Evolutionary conservation across 257 asterid species (phyloP), one percentile per base, ranked within the genome.

Genomic region (Handroanthus guayacan): DNA sequence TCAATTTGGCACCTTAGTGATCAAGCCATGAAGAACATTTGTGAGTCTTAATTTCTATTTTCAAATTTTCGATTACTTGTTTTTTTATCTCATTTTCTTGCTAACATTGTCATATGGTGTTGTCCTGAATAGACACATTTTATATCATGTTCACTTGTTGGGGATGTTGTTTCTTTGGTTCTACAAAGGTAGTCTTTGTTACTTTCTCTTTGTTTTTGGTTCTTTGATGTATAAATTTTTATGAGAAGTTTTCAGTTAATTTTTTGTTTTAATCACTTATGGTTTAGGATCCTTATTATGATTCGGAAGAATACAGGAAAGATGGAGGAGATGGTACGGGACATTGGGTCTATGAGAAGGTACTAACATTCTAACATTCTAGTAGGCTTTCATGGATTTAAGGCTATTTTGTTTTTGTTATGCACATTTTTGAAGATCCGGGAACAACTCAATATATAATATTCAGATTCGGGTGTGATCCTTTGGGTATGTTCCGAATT

Each of bases 251-350:
- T 38, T 5, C 5, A 34, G 43, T 47, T 10, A 14, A 37, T 3
- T 52, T 67, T 14, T 25, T 25, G 31, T 16, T 5, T 36, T 18
- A 41, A 41, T 41, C 6, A 37, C 43, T 39, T 69, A 25, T 61
- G 66, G 76, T 54, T 62, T 77, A 93, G 97, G 98, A 93, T 88
- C 97, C 98, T 5, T 93, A 52, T 82, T 92, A 92, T 85, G 96
- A 92, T 74, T 92, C 96, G 47, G 96, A 92, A 72, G 82, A 77
- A 6, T 92, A 92, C 45, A 90, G 97, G 63, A 84, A 84, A 82
- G 96, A 90, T 83, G 97, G 96, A 75, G 97, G 97, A 60, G 96
- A 92, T 81, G 96, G 97, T 20, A 85, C 90, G 65, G 97, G 97
- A 41, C 97, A 92, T 67, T 92, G 96, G 97, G 89, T 92, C 56